phyloP scores from a whole-genome alignment of 805 yeast genomes.

The Nakazawaea peltata region DNA sequence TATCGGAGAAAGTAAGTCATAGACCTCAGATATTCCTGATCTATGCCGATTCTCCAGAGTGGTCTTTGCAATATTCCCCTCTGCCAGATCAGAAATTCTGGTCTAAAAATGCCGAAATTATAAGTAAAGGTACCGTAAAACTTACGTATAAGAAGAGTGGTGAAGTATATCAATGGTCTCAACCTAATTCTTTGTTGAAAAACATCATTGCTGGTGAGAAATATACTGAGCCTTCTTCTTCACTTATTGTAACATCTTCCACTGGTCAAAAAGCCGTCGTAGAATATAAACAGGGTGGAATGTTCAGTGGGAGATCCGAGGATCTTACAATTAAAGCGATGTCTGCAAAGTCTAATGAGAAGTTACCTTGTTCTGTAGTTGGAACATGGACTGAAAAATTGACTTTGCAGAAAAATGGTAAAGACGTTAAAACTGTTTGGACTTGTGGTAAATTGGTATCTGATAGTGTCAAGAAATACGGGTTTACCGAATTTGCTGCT shows the following conservation, averaged over 20 bases:
- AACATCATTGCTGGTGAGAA: constrained; percentile 93
- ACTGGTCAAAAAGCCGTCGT: constrained; percentile 63
- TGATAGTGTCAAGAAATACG: constrained; percentile 59
- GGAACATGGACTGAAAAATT: constrained; percentile 87
- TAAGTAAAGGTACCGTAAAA: constrained; percentile 61
- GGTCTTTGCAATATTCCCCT: constrained; percentile 61
- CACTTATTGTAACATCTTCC: constrained; percentile 58
- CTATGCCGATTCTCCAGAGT: constrained; percentile 60
- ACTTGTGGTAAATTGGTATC: constrained; percentile 55
- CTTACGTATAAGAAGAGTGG: constrained; percentile 52
- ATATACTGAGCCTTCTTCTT: constrained; percentile 78
- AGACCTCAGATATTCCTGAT: constrained; percentile 82
- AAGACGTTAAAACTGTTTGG: constrained; percentile 47
- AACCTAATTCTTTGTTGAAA: constrained; percentile 75
- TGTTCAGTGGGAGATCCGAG: constrained; percentile 85
- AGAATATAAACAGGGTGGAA: constrained; percentile 72
- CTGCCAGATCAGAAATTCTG: constrained; percentile 83
- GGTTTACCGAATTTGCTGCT: constrained; percentile 80
- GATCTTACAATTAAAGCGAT: constrained; percentile 37
- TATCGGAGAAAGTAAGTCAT: constrained; percentile 84
- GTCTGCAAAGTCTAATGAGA: constrained; percentile 26
- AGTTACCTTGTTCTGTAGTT: constrained; percentile 26
- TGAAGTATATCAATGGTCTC: constrained; percentile 72
- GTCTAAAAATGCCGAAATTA: constrained; percentile 88
- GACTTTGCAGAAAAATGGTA: constrained; percentile 28